Evolutionary conservation across 805 yeast species (phyloP).

Genomic region (Candida railenensis): DNA sequence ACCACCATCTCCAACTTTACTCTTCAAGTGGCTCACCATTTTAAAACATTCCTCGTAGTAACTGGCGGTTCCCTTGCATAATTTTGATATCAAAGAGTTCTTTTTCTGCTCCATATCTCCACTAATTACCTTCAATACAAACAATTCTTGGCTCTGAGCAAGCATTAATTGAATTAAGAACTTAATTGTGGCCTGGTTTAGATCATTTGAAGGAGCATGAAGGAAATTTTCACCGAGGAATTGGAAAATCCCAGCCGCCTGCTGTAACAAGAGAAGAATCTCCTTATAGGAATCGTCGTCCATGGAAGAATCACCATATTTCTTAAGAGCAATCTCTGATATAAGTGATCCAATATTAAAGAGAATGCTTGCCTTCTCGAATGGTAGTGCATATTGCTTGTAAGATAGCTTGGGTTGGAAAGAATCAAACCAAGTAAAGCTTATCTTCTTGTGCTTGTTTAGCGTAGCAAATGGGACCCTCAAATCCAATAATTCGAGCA

Average conservation of each 20-base stretch:
- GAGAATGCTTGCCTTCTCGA: slow-evolving; percentile 83
- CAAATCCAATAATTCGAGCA: slow-evolving; percentile 74
- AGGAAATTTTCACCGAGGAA: slow-evolving; percentile 77
- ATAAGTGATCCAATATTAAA: slow-evolving; percentile 74
- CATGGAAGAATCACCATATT: slow-evolving; percentile 27
- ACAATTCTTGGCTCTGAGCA: slow-evolving; percentile 89
- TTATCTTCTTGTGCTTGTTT: slow-evolving; percentile 40
- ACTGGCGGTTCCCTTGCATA: slow-evolving; percentile 61
- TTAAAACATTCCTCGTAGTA: slow-evolving; percentile 54
- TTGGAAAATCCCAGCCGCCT: slow-evolving; percentile 74
- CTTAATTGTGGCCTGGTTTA: slow-evolving; percentile 64
- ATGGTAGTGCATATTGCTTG: slow-evolving; percentile 78
- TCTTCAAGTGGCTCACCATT: slow-evolving; percentile 29
- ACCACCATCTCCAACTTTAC: slow-evolving; percentile 9
- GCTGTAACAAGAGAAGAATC: slow-evolving; percentile 63
- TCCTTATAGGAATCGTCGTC: slow-evolving; percentile 50
- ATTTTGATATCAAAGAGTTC: slow-evolving; percentile 70
- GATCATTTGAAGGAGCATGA: slow-evolving; percentile 84
- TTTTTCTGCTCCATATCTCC: slow-evolving; percentile 51
- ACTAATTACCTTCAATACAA: slow-evolving; percentile 59
- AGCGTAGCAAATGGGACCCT: slow-evolving; percentile 69
- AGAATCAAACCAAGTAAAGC: slow-evolving; percentile 82
- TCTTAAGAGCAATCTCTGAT: slow-evolving; percentile 46
- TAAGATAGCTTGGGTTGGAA: slow-evolving; percentile 45
- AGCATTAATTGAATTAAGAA: slow-evolving; percentile 66